phyloP scores from a whole-genome alignment of 2,329 filamentous ascomycete species.

The Pseudogymnoascus sp. region DNA sequence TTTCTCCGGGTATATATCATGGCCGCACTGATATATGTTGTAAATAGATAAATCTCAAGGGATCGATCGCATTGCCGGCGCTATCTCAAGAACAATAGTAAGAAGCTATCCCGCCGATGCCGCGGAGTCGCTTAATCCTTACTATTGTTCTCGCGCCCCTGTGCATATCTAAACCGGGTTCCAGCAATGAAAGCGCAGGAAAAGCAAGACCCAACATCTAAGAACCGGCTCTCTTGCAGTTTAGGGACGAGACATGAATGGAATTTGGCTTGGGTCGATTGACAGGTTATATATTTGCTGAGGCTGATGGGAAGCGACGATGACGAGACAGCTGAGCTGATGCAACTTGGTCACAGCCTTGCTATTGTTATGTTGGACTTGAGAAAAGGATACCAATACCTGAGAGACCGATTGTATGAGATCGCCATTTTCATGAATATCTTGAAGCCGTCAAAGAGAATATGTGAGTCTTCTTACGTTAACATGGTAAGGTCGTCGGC shows the following conservation, averaged over 20 bases:
- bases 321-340: neutral
- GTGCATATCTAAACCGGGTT: neutral
- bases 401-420: neutral
- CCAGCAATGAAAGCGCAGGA: neutral
- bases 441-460: neutral
- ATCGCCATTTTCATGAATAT: neutral
- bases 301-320: neutral
- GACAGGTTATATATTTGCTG: slow-evolving; percentile 3
- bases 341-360: neutral
- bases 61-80: slow-evolving; percentile 5
- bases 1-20: neutral
- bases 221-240: neutral
- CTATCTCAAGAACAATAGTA: slow-evolving; percentile 7
- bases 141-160: slow-evolving; percentile 2
- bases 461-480: neutral
- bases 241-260: slow-evolving; percentile 1
- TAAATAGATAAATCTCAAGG: neutral
- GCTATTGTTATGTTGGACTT: neutral
- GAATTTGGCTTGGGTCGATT: neutral
- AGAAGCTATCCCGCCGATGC: neutral
- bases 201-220: neutral
- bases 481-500: neutral
- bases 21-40: neutral
- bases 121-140: neutral
- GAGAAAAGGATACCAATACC: neutral